A percentile compares a stretch with the other conserved stretches of the same genome.
Evolutionary conservation across 306 rosid species (phyloP).

Genomic region (Cucurbita pepo): DNA sequence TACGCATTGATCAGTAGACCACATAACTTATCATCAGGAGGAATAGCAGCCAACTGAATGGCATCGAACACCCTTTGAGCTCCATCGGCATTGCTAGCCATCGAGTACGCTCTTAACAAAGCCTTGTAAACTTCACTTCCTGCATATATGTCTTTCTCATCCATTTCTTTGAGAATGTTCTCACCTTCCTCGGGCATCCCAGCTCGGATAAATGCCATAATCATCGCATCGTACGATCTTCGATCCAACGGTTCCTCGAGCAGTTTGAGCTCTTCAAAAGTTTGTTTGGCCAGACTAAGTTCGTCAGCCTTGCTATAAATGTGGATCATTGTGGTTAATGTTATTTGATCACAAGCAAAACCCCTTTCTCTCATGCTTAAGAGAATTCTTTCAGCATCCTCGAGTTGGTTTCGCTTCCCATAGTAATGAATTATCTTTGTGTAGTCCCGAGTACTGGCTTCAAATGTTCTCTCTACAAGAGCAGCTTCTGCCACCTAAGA

Average conservation of each 20-base stretch:
- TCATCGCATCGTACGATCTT: slow-evolving; percentile 75
- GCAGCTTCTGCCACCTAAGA: slow-evolving; percentile 72
- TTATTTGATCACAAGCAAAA: slow-evolving; percentile 59
- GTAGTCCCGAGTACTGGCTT: slow-evolving; percentile 53
- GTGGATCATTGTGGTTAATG: slow-evolving; percentile 62
- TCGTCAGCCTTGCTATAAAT: slow-evolving; percentile 70
- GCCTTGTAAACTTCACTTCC: slow-evolving; percentile 89
- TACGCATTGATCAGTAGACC: slow-evolving; percentile 61
- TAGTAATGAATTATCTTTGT: slow-evolving; percentile 62
- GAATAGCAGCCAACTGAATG: slow-evolving; percentile 56
- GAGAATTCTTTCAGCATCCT: slow-evolving; percentile 54
- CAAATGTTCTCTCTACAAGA: slow-evolving; percentile 59
- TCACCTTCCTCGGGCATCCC: slow-evolving; percentile 62
- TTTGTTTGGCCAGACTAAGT: slow-evolving; percentile 44
- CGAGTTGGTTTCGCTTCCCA: slow-evolving; percentile 42
- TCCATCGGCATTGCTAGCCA: slow-evolving; percentile 49
- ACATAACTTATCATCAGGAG: slow-evolving; percentile 63
- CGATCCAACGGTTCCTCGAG: slow-evolving; percentile 58
- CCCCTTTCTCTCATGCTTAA: slow-evolving; percentile 48
- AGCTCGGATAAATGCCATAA: slow-evolving; percentile 78
- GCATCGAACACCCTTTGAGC: slow-evolving; percentile 79
- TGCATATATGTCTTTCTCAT: slow-evolving; percentile 43
- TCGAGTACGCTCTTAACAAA: slow-evolving; percentile 60
- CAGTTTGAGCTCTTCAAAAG: slow-evolving; percentile 67
- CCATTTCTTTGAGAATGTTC: slow-evolving; percentile 57